Percentiles rank a stretch among this genome's conserved stretches.
phyloP scores from a whole-genome alignment of 768 basidiomycete genomes.

The Mycena maculata region DNA sequence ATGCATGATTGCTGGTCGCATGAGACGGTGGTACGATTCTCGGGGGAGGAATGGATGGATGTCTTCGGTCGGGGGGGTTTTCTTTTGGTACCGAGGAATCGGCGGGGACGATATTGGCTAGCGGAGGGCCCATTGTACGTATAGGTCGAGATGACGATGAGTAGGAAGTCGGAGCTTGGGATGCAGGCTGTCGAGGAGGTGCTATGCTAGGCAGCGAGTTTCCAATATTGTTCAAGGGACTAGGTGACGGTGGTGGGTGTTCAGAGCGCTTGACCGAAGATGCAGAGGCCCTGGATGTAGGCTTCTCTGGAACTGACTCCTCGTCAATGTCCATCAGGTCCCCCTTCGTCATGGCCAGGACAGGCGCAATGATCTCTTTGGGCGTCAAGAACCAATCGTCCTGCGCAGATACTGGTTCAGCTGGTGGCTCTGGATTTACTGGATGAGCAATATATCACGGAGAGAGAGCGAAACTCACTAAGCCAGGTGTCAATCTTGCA shows the following conservation, averaged over 20 bases:
- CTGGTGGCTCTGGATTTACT: not conserved
- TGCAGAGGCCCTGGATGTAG: not conserved
- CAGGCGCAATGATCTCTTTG: slow-evolving; percentile 31
- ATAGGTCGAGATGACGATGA: slow-evolving; percentile 1
- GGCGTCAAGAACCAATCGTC: slow-evolving; percentile 50
- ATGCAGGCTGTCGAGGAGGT: not conserved
- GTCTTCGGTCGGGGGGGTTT: not conserved
- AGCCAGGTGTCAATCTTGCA: slow-evolving; percentile 55
- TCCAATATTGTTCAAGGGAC: slow-evolving; percentile 10
- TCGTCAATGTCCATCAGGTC: slow-evolving; percentile 28
- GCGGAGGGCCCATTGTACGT: not conserved
- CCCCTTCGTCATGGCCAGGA: slow-evolving; percentile 16
- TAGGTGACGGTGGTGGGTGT: not conserved
- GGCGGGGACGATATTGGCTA: not conserved
- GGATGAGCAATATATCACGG: not conserved
- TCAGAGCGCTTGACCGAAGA: not conserved
- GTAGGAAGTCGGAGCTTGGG: not conserved
- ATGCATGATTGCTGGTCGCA: not conserved
- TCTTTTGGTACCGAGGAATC: not conserved
- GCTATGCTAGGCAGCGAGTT: not conserved
- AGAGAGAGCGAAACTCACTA: slow-evolving; percentile 42
- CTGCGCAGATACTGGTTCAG: slow-evolving; percentile 7
- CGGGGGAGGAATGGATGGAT: not conserved
- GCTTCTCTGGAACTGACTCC: not conserved
- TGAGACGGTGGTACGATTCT: not conserved